These are phyloP conservation scores for Ophiostoma angusticollis DNA, from an alignment of 2,329 filamentous ascomycete species.

Conservation along the genomic window DNA sequence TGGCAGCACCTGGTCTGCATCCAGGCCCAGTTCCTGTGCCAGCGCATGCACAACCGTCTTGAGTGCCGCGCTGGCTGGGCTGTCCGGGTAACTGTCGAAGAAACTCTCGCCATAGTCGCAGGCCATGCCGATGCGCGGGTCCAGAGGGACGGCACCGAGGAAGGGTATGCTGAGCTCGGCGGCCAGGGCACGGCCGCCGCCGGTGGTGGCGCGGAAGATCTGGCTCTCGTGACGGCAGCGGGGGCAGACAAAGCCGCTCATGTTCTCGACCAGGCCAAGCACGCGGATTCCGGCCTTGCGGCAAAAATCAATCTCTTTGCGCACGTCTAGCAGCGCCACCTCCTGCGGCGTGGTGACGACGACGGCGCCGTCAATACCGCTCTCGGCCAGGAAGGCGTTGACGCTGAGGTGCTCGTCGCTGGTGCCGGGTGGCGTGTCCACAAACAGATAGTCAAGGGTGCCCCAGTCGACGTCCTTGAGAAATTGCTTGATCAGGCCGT, in stretches of 20 bases:
- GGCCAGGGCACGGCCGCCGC: slow-evolving; percentile 68
- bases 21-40: slow-evolving; percentile 50
- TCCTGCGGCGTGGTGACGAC: slow-evolving; percentile 93
- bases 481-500: slow-evolving; percentile 95
- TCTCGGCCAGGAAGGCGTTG: slow-evolving; percentile 81
- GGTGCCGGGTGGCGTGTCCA: slow-evolving; percentile 92
- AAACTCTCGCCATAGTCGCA: slow-evolving; percentile 98
- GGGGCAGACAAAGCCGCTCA: slow-evolving; percentile 93
- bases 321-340: slow-evolving; percentile 78
- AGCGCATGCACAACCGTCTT: slow-evolving; percentile 66
- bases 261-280: slow-evolving; percentile 89
- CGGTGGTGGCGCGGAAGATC: slow-evolving; percentile 86
- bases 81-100: slow-evolving; percentile 86
- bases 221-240: slow-evolving; percentile 71
- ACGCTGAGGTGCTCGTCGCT: slow-evolving; percentile 92
- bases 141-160: slow-evolving; percentile 77
- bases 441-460: slow-evolving; percentile 79
- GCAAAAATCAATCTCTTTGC: slow-evolving; percentile 97
- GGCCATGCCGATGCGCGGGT: slow-evolving; percentile 88
- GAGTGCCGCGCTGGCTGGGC: slow-evolving; percentile 75
- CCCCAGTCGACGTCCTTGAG: slow-evolving; percentile 98
- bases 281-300: slow-evolving; percentile 83
- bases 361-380: slow-evolving; percentile 84
- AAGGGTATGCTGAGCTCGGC: slow-evolving; percentile 82
- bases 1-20: slow-evolving; percentile 40